Percentiles rank a stretch among this genome's conserved stretches.
Evolutionary conservation across 352 stramenopile species (phyloP).

Genomic region (Phytophthora cactorum): DNA sequence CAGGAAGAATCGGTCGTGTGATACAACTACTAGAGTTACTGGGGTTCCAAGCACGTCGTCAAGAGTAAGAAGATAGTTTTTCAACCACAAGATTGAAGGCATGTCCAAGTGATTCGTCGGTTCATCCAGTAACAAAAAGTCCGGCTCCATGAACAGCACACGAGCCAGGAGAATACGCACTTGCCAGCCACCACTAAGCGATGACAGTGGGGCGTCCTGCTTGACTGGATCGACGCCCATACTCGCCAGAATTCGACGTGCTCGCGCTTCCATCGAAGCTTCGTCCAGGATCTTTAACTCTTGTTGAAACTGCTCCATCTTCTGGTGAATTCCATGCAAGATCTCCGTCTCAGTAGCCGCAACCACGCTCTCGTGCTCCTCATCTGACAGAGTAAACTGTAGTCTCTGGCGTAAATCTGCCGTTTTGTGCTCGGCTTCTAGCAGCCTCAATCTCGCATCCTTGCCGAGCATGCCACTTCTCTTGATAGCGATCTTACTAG

Average conservation of each 20-base stretch:
- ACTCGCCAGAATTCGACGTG: slow-evolving; percentile 50
- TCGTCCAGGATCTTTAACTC: slow-evolving; percentile 56
- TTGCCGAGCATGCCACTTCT: slow-evolving; percentile 59
- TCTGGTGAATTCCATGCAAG: slow-evolving; percentile 49
- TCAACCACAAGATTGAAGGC: slow-evolving; percentile 97
- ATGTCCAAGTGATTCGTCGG: slow-evolving; percentile 97
- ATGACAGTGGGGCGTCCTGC: slow-evolving; percentile 67
- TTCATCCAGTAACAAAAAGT: slow-evolving; percentile 94
- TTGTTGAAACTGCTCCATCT: slow-evolving; percentile 49
- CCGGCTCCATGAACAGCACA: slow-evolving; percentile 77
- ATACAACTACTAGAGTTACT: slow-evolving; percentile 91
- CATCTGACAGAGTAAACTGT: slow-evolving; percentile 25
- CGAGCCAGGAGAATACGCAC: slow-evolving; percentile 66
- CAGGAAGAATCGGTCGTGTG: slow-evolving; percentile 94
- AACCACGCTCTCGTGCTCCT: slow-evolving; percentile 34
- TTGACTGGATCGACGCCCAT: slow-evolving; percentile 85
- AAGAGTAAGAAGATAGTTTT: slow-evolving; percentile 96
- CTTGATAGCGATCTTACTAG: slow-evolving; percentile 64
- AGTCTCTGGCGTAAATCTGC: slow-evolving; percentile 36
- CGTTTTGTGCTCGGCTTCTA: slow-evolving; percentile 49
- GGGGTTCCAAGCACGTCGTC: slow-evolving; percentile 70
- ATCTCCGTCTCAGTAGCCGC: slow-evolving; percentile 40
- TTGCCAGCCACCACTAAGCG: slow-evolving; percentile 66
- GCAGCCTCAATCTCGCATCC: slow-evolving; percentile 50
- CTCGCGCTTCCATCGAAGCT: slow-evolving; percentile 40